These are phyloP conservation scores for Solanum bulbocastanum DNA, from an alignment of 257 asterid species.

Conservation along the genomic window DNA sequence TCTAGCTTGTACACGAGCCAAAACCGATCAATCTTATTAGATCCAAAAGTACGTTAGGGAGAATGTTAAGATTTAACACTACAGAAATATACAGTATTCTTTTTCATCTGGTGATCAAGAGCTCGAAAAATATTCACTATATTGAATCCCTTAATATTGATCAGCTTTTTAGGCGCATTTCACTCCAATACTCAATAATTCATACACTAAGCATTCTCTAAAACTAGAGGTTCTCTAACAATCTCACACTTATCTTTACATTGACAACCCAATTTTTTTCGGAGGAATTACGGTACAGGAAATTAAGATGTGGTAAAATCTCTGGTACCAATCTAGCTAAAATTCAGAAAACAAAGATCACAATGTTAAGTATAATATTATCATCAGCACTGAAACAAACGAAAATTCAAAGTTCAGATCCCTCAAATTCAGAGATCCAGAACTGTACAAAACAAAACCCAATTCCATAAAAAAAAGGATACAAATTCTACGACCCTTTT, in stretches of 20 bases:
- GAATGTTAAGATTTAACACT: not conserved
- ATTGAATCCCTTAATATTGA: not conserved
- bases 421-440: not conserved
- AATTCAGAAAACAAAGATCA: not conserved
- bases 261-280: not conserved
- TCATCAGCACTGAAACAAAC: not conserved
- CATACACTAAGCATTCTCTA: not conserved
- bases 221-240: not conserved
- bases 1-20: not conserved
- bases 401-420: not conserved
- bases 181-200: not conserved
- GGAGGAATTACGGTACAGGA: not conserved
- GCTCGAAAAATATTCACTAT: not conserved
- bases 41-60: not conserved
- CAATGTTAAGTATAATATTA: not conserved
- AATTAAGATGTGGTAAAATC: not conserved
- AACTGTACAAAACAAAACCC: not conserved
- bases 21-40: not conserved
- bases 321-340: not conserved
- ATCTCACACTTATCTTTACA: not conserved
- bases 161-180: not conserved
- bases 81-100: not conserved
- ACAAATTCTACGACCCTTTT: not conserved
- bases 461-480: not conserved
- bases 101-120: not conserved